A percentile compares a stretch with the other conserved stretches of the same genome.
phyloP scores from a whole-genome alignment of 1,139 yeast species.

The Candida sojae region DNA sequence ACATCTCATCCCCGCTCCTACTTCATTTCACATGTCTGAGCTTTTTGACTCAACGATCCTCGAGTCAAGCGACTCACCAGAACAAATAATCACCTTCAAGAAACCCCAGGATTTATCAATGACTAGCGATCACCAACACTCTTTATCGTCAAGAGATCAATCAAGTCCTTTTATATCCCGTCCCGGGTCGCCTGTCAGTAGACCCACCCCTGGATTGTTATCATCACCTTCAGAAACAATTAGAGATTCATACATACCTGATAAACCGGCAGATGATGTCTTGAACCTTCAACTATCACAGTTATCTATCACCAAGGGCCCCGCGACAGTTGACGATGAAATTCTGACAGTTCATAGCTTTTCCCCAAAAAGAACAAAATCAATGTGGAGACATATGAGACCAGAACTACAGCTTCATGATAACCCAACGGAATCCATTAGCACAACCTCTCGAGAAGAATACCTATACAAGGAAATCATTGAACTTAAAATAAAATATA shows the following conservation, averaged over 20 bases:
- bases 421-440: not conserved
- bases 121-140: not conserved
- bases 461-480: constrained; percentile 42
- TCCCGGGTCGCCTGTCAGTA: constrained; percentile 15
- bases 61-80: too few species aligned
- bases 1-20: too few species aligned
- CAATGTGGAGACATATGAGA: constrained; percentile 38
- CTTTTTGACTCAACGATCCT: too few species aligned
- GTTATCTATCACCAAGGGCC: too few species aligned
- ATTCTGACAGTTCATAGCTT: not conserved
- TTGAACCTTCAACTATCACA: too few species aligned
- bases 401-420: constrained; percentile 12
- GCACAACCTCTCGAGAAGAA: constrained; percentile 23
- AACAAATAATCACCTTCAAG: constrained; percentile 1
- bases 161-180: constrained; percentile 32
- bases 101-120: constrained; percentile 3
- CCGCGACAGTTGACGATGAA: not conserved
- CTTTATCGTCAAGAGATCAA: not conserved
- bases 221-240: not conserved
- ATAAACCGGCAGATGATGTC: not conserved
- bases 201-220: constrained; percentile 7
- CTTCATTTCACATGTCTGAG: too few species aligned
- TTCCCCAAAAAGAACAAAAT: constrained; percentile 7
- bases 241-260: constrained; percentile 10
- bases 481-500: constrained; percentile 44